phyloP scores from a whole-genome alignment of 2,329 filamentous ascomycete species.

The Aspergillus fischeri region DNA sequence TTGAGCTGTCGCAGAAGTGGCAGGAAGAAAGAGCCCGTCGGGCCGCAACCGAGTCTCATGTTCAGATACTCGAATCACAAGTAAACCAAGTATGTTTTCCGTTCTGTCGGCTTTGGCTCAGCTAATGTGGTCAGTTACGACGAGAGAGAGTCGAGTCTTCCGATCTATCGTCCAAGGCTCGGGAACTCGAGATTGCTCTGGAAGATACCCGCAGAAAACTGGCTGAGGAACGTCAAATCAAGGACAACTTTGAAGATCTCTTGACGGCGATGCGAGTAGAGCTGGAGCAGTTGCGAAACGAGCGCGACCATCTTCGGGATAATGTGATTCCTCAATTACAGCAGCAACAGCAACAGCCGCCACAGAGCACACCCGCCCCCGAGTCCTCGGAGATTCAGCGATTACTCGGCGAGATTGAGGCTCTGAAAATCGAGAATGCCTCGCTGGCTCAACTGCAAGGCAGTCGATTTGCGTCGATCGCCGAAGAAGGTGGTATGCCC shows the following conservation, averaged over 20 bases:
- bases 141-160: slow-evolving; percentile 52
- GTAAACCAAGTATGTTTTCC: slow-evolving; percentile 57
- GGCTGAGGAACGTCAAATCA: slow-evolving; percentile 77
- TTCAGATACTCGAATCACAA: slow-evolving; percentile 75
- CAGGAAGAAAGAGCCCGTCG: slow-evolving; percentile 79
- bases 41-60: slow-evolving; percentile 74
- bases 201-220: slow-evolving; percentile 80
- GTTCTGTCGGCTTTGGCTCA: slow-evolving; percentile 5
- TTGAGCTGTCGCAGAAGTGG: slow-evolving; percentile 79
- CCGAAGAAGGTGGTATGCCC: slow-evolving; percentile 51
- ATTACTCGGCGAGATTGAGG: slow-evolving; percentile 80
- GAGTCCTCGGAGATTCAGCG: slow-evolving; percentile 56
- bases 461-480: slow-evolving; percentile 55
- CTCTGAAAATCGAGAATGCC: slow-evolving; percentile 51
- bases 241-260: slow-evolving; percentile 91
- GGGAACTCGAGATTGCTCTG: slow-evolving; percentile 73
- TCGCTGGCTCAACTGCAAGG: slow-evolving; percentile 46
- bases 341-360: slow-evolving; percentile 19
- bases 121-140: slow-evolving; percentile 30
- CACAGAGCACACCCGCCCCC: slow-evolving; percentile 50
- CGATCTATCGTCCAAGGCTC: slow-evolving; percentile 55
- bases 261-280: slow-evolving; percentile 78
- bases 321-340: slow-evolving; percentile 78
- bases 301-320: slow-evolving; percentile 78
- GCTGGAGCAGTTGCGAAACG: slow-evolving; percentile 74